Conservation (phyloP, 1,139 yeast genomes). For the Saccharomyces hybrid region DNA sequence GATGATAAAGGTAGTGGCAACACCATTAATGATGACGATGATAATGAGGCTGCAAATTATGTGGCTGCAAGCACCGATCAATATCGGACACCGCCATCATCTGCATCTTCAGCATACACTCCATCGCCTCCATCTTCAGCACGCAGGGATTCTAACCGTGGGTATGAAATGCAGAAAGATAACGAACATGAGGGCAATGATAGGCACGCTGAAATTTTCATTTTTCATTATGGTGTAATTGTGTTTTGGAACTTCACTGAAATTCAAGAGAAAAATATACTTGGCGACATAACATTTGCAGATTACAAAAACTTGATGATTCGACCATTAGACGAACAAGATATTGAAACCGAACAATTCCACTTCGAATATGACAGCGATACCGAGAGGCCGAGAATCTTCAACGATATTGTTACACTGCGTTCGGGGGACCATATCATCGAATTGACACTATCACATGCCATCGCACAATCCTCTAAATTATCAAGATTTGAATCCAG, state of each 20-base stretch:
- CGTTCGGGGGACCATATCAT: constrained; percentile 88
- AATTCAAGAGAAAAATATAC: constrained; percentile 81
- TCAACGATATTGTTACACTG: constrained; percentile 88
- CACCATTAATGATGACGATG: neutral
- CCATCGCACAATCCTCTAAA: constrained; percentile 94
- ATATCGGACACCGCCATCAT: neutral
- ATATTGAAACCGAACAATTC: constrained; percentile 91
- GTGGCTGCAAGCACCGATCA: neutral
- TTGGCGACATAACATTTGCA: constrained; percentile 80
- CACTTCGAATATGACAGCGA: constrained; percentile 84
- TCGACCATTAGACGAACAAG: constrained; percentile 78
- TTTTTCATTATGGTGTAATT: constrained; percentile 86
- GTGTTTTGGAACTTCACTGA: constrained; percentile 97
- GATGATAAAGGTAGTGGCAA: neutral
- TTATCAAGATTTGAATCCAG: constrained; percentile 84
- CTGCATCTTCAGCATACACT: neutral
- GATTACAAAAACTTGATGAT: constrained; percentile 43
- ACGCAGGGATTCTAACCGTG: neutral
- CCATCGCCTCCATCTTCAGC: neutral
- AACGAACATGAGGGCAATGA: constrained; percentile 20
- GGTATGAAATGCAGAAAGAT: neutral
- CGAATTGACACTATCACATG: constrained; percentile 88
- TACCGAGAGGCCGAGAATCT: constrained; percentile 79
- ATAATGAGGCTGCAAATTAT: neutral
- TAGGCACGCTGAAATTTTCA: constrained; percentile 85